Evolutionary conservation across 306 rosid genomes (phyloP).

Genomic region (Luffa aegyptiaca): DNA sequence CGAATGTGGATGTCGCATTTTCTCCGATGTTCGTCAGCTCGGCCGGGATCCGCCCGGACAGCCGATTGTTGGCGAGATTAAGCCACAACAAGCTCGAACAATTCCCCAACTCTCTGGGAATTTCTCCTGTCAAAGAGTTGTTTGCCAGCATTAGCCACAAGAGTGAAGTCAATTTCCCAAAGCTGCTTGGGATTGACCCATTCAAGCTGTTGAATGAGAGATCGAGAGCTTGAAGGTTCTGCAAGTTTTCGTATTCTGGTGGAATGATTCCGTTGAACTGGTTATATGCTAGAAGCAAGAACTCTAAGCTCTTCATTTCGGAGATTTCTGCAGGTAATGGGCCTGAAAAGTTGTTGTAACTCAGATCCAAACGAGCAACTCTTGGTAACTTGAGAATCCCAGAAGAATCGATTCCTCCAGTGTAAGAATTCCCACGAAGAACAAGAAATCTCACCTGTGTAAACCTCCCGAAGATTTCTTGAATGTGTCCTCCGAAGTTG

Average conservation of each 20-base stretch:
- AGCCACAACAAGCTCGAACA: conserved; percentile 86
- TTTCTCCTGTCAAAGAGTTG: conserved; percentile 49
- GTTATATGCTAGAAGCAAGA: conserved; percentile 54
- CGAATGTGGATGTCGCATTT: conserved; percentile 47
- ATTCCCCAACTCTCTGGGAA: conserved; percentile 64
- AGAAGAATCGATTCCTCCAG: conserved; percentile 52
- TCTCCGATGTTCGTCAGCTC: conserved; percentile 56
- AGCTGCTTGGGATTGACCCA: conserved; percentile 57
- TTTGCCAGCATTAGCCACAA: conserved; percentile 88
- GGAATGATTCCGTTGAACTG: conserved; percentile 64
- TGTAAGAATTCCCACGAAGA: conserved; percentile 53
- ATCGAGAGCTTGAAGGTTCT: conserved; percentile 62
- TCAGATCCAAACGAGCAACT: conserved; percentile 45
- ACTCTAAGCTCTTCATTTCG: conserved; percentile 43
- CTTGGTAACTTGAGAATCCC: conserved; percentile 57
- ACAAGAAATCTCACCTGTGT: conserved; percentile 47
- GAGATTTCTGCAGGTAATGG: conserved; percentile 56
- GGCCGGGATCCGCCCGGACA: conserved; percentile 53
- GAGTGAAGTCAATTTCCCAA: conserved; percentile 71
- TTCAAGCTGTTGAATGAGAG: conserved; percentile 51
- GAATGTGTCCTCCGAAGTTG: conserved; percentile 45
- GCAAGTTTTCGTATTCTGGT: conserved; percentile 36
- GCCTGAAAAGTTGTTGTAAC: conserved; percentile 61
- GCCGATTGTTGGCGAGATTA: conserved; percentile 72
- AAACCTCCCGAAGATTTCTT: conserved; percentile 55